Evolutionary conservation across 495 filamentous ascomycete species (phyloP), one percentile per base, ranked within the genome.

Genomic region (Hypoxylon subgilvum): DNA sequence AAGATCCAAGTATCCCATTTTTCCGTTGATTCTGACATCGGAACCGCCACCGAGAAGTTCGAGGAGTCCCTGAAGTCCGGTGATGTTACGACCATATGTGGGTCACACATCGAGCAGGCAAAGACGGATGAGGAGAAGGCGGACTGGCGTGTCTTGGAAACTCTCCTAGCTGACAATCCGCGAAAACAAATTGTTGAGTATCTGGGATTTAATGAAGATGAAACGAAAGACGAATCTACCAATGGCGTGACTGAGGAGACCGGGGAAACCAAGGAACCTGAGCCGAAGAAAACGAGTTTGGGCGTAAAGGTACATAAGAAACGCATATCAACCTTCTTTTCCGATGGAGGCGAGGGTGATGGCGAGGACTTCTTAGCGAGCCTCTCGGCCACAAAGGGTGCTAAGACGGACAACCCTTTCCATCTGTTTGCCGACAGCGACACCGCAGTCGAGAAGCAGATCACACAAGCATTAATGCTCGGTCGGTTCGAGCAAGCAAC

Each of bases 131-230:
- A 93, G 58, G 94, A 97, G 69, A 96, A 90, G 79, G 87, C 88
- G 10, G 93, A 97, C 70, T 99, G 94, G 94, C 86, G 87, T 71
- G 90, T 96, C 21, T 87, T 99, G 53, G 85, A 93, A 72, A 89
- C 91, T n/a, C 73, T 97, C 69, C 86, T 91, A 31, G 85, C 91
- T 6, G 83, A 84, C 6, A 89, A 92, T 69, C 88, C 91, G 32
- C 82, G 91, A 43, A 86, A 87, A 68, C 84, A 87, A 61, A 84
- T 97, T 41, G 79, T 91, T 6, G 88, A 92, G 50, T 90, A 94
- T 72, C 84, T 99, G 31, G 94, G 95, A 9, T 96, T 96, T 70
- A 76, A 84, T 32, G 86, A 84, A 34, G 73, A 79, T 25, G 72
- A 79, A 14, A 75, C 86, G 14, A 73, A 84, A 34, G 73, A 79